Base-by-base conservation (phyloP, 768 basidiomycete species). In the Boletus subparvulus region DNA sequence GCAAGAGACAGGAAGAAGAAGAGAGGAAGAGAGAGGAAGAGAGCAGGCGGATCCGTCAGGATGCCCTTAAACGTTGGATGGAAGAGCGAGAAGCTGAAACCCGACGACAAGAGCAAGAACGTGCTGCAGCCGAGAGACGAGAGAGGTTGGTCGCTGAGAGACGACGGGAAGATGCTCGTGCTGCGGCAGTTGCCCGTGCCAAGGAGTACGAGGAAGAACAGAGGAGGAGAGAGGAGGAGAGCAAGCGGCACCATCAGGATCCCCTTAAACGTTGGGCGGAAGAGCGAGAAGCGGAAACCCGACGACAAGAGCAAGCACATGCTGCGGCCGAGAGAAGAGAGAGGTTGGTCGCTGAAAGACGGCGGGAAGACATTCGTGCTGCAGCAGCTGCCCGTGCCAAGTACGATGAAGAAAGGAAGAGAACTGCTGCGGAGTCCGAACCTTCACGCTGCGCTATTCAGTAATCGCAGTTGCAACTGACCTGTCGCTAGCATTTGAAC, bases 201-300 rank as follows among this genome's bases (percentile, higher is more conserved):
- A 26, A 6, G 10, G 30, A 32, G 30, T 32, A 32, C 30, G 7
- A 33, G 32, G 32, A 33, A 12, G 12, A 32, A 32, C 9, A 32
- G 12, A 53, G 32, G 21, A 21, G 2, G 21, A 35, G 7, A 12
- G 39, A 39, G 6, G 56, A 58, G 8, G 47, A 44, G 9, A 24
- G 13, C 1, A 26, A 13, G 7, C n/a, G 19, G 45, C 41, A 5
- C 6, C 52, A 4, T 21, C 13, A 16, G 19, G 32, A 47, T 6
- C 6, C 3, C 6, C 17, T n/a, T 46, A 8, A 16, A 10, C 8
- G 14, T 6, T 5, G 2, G 19, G 46, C 10, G 10, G 12, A 48
- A 12, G 13, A 70, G 50, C 59, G 64, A 16, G 81, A 84, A 54
- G 28, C 36, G 7, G 36, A 39, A 13, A 13, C 12, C 33, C n/a